Evolutionary conservation across 2,329 filamentous ascomycete species (phyloP), one percentile per base, ranked within the genome.

Genomic region (Penicillium sp.): DNA sequence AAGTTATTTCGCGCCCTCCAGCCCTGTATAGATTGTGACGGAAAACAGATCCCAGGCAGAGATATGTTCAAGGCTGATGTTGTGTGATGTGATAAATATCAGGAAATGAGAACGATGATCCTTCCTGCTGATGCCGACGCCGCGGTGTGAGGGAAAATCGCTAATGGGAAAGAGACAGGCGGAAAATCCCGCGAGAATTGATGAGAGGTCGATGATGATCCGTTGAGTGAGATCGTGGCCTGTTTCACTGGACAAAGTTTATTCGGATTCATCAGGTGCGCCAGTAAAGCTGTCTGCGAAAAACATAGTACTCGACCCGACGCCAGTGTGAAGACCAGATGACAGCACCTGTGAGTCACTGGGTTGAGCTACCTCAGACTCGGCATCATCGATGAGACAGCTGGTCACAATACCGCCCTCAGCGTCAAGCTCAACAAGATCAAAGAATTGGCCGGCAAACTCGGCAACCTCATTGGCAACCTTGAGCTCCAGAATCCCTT

Each of bases 401-500:
- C 42, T 46, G 8, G 48, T 38, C 13, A 42, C 33, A 35, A 42
- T 22, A 10, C 46, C 19, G 40, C 40, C 38, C 16, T 38, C 38
- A 30, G 57, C 26, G 38, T 49, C 62, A n/a, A 53, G 61, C 42
- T 74, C 73, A 33, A 78, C 52, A 16, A 59, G 59, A 57, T 68
- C 69, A 57, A 79, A 76, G 67, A 79, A 79, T 57, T 79, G 74
- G 4, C 77, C 76, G 0, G 76, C 77, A 66, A 71, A 77, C 52
- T 76, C 76, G 6, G 76, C 77, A 45, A 78, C 69, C 63, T 79
- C 76, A 54, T 79, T 78, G 22, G 77, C 77, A n/a, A 79, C 65
- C 53, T 79, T 79, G 16, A 70, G 67, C 59, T 78, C 76, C 10
- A 79, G 61, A 11, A 78, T 77, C 2, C 73, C 72, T 52, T 79